Percentiles rank a stretch among this genome's conserved stretches.
Evolutionary conservation across 2,329 filamentous ascomycete species (phyloP).

Genomic region (Xylaria digitata): DNA sequence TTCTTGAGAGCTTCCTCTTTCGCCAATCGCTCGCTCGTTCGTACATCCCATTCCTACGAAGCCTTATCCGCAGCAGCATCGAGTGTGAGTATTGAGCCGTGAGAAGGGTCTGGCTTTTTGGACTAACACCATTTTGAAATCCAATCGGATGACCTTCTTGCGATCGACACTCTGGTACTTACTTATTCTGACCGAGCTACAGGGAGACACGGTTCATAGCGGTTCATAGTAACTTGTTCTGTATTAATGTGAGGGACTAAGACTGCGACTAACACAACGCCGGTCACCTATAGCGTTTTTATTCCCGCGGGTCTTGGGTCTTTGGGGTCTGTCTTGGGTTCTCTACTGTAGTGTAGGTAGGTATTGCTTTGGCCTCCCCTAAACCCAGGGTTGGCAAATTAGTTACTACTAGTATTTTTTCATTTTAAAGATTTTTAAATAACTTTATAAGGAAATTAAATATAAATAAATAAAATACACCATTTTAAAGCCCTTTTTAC

Average conservation of each 20-base stretch:
- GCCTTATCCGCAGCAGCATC: conserved; percentile 20
- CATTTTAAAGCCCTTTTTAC: too few relatives aligned
- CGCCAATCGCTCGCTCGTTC: conserved; percentile 33
- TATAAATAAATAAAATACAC: too few relatives aligned
- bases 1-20: conserved; percentile 42
- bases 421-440: too few relatives aligned
- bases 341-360: neutral
- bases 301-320: conserved; percentile 22
- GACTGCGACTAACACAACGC: conserved; percentile 23
- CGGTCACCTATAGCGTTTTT: conserved; percentile 27
- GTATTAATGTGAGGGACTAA: conserved; percentile 32
- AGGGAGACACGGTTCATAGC: neutral
- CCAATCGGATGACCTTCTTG: conserved; percentile 13
- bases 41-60: conserved; percentile 18
- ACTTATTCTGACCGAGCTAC: conserved; percentile 1
- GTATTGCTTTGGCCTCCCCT: conserved; percentile 20
- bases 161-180: conserved; percentile 21
- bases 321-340: too few relatives aligned
- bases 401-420: too few relatives aligned
- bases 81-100: conserved; percentile 4
- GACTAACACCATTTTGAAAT: conserved; percentile 4
- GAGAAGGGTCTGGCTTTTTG: neutral
- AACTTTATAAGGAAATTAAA: too few relatives aligned
- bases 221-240: conserved; percentile 8
- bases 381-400: too few relatives aligned